Base-by-base conservation (phyloP, 176 grass and related monocot species). In the Cenchrus americanus region DNA sequence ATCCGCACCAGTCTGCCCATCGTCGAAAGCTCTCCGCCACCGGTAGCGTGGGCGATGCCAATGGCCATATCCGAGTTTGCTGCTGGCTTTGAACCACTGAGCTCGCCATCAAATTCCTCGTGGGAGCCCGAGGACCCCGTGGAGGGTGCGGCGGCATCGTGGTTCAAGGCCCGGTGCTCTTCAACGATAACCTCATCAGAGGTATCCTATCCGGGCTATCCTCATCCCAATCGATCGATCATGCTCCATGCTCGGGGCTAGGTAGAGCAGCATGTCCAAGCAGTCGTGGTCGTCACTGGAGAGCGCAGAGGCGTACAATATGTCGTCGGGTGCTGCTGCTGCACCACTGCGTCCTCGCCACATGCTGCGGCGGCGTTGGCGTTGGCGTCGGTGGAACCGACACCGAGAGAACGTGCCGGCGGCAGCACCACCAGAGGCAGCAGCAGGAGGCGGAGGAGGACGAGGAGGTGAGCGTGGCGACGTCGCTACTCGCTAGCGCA, bases 101-200 rank as follows among this genome's bases (percentile, higher is more conserved):
- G 77, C 62, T 91, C 2, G 54, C 37, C 51, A 26, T 32, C 5
- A 64, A 18, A 19, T 84, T 81, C 77, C 85, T 85, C 10, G 6
- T 10, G 1, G 7, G 24, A 14, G 63, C 71, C 1, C 30, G 22
- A 11, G 69, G 15, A 5, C 62, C 77, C 0, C 17, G 62, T 0
- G 82, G 69, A 69, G 73, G 62, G 42, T 78, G 84, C 23, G 62
- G 61, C 66, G 34, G 57, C 41, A 71, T 6, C 23, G 14, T 12
- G 70, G 44, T 90, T 86, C 75, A 90, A 87, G 68, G 43, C 5
- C 8, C 14, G 34, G 75, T 90, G 84, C 79, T 82, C 87, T 0
- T 34, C 69, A 40, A 23, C 52, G 14, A 13, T 43, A 14, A 32
- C 0, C 0, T 19, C 14, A 5, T 15, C 6, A 66, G 5, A 8